Conservation (phyloP, 257 asterid species). For the Eucommia ulmoides region DNA sequence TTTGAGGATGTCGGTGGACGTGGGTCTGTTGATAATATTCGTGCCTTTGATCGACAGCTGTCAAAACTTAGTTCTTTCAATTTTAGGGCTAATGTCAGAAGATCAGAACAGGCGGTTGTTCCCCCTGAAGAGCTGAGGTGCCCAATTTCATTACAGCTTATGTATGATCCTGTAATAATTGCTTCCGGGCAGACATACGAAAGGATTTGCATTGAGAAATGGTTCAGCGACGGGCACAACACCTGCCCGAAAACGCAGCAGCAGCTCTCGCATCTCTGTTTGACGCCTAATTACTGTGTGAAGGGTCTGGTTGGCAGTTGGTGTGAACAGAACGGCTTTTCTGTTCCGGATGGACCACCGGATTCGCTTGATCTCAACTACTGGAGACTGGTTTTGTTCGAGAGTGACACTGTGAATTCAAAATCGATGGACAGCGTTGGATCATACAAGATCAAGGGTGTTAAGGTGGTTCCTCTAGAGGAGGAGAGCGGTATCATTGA, state of each 20-base stretch:
- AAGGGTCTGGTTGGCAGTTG: conserved; percentile 92
- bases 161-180: conserved; percentile 90
- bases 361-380: conserved; percentile 93
- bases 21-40: conserved; percentile 36
- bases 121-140: conserved; percentile 96
- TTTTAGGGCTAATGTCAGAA: conserved; percentile 70
- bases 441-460: conserved; percentile 59
- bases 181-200: conserved; percentile 97
- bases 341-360: conserved; percentile 85
- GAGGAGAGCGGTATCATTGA: conserved; percentile 62
- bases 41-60: conserved; percentile 71
- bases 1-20: conserved; percentile 46
- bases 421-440: conserved; percentile 44
- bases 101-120: conserved; percentile 56
- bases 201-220: conserved; percentile 90
- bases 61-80: conserved; percentile 78
- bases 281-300: conserved; percentile 91
- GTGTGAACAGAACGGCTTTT: conserved; percentile 85
- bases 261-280: conserved; percentile 77
- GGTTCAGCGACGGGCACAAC: conserved; percentile 88
- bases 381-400: conserved; percentile 88
- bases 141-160: conserved; percentile 88
- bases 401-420: conserved; percentile 60
- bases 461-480: conserved; percentile 75
- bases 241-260: conserved; percentile 97